phyloP scores from a whole-genome alignment of 169 alveolate genomes.

The Plasmodium vivax region DNA sequence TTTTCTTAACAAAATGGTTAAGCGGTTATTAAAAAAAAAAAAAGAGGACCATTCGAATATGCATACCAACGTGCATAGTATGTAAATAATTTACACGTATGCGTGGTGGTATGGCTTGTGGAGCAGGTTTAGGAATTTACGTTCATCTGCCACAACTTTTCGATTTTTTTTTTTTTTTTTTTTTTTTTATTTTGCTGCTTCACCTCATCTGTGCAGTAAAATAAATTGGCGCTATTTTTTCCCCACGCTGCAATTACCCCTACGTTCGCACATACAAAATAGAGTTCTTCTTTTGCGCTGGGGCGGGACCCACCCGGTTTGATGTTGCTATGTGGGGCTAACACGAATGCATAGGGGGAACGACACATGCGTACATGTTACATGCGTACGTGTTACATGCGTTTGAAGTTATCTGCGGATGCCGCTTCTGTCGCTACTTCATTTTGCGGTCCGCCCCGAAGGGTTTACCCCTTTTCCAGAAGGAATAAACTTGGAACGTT shows the following conservation, averaged over 20 bases:
- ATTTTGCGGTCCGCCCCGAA: background rate
- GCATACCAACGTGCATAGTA: background rate
- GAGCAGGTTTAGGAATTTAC: background rate
- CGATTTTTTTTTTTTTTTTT: background rate
- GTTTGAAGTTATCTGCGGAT: background rate
- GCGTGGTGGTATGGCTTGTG: background rate
- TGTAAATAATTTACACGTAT: background rate
- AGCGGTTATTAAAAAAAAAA: background rate
- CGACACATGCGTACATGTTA: background rate
- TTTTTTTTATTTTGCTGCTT: background rate
- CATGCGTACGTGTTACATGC: background rate
- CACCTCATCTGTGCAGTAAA: background rate
- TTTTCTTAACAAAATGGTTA: background rate
- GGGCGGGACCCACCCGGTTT: background rate
- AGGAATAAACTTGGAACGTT: background rate
- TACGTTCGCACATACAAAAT: background rate
- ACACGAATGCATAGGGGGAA: background rate
- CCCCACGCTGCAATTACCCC: background rate
- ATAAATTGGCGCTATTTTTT: background rate
- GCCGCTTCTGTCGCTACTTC: background rate
- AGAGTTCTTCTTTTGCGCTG: background rate
- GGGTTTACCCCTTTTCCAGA: background rate
- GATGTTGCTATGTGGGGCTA: background rate
- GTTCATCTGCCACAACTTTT: background rate
- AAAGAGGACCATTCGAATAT: background rate